phyloP scores from a whole-genome alignment of 2,329 filamentous ascomycete species.

The Alternaria sp. region DNA sequence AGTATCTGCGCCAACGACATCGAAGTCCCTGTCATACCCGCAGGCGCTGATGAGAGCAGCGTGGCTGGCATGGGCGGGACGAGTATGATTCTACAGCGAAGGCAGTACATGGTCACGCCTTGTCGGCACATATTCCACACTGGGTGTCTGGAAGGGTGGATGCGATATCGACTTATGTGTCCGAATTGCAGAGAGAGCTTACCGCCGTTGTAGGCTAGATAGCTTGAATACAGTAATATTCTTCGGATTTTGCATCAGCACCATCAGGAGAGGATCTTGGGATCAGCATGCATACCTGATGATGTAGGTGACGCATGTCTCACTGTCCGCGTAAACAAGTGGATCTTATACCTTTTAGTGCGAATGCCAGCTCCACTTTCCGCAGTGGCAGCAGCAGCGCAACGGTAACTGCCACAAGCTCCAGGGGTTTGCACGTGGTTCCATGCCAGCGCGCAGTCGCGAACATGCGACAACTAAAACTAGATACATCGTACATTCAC shows the following conservation, averaged over 20 bases:
- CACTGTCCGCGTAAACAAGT: slow-evolving; percentile 6
- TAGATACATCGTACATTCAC: not conserved
- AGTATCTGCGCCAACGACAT: slow-evolving; percentile 93
- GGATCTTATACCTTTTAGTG: not conserved
- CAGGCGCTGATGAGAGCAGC: slow-evolving; percentile 41
- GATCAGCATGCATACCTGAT: not conserved
- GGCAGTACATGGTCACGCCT: slow-evolving; percentile 95
- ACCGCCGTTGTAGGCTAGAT: slow-evolving; percentile 72
- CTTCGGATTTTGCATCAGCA: not conserved
- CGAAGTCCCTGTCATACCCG: slow-evolving; percentile 80
- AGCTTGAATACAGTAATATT: not conserved
- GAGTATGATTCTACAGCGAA: slow-evolving; percentile 73
- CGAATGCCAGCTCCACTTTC: not conserved
- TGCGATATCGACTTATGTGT: slow-evolving; percentile 90
- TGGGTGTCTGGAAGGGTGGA: slow-evolving; percentile 91
- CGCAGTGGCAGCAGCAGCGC: not conserved
- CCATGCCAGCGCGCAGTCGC: not conserved
- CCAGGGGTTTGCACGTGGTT: not conserved
- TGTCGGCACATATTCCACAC: slow-evolving; percentile 97
- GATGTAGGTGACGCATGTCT: slow-evolving; percentile 2
- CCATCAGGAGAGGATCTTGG: not conserved
- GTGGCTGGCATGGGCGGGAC: slow-evolving; percentile 53
- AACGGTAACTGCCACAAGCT: slow-evolving; percentile 1
- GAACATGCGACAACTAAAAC: no score
- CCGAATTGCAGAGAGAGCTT: slow-evolving; percentile 92